Base-by-base conservation (phyloP, 176 grass and related monocot species). In the Avena eriantha region DNA sequence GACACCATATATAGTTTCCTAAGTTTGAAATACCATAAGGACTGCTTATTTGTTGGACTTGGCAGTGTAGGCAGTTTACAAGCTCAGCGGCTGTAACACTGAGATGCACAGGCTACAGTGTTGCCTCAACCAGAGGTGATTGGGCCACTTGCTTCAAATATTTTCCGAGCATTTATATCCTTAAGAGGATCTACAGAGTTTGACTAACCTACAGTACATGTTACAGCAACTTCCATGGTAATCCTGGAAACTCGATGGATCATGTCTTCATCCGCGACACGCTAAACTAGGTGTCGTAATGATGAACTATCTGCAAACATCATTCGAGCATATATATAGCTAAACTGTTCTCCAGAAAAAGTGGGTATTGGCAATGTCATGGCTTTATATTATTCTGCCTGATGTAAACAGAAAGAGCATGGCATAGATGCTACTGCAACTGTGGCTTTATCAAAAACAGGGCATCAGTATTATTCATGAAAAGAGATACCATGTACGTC, bases 391-490 rank as follows among this genome's bases (percentile, higher is more conserved):
- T 68, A 41, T 59, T 79, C 43, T 68, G 47, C 46, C 0, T 36
- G 29, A 39, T 33, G 58, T 43, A 29, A 29, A 68, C 29, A 49
- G 47, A 54, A 74, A 82, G 73, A 79, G 34, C 8, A 3, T 4
- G 16, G 34, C 16, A 83, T 55, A 34, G 19, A 83, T 84, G 19
- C 19, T 90, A 29, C 19, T 79, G 39, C 26, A 58, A 69, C 1
- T 9, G 36, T 55, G 63, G 34, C 17, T 63, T 73, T 26, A 34
- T 3, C 39, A 49, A 83, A 29, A 85, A 54, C 24, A 36, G 10
- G 58, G n/a, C 21, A 53, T 68, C 5, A 69, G 45, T 41, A 49
- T 50, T 47, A 80, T 67, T 80, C 35, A 80, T 65, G 31, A 59
- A 29, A 23, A 15, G 29, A 46, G 4, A 74, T 19, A 50, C 2